These are phyloP conservation scores for Rubus idaeus DNA, from an alignment of 306 rosid genomes.

Conservation along the genomic window DNA sequence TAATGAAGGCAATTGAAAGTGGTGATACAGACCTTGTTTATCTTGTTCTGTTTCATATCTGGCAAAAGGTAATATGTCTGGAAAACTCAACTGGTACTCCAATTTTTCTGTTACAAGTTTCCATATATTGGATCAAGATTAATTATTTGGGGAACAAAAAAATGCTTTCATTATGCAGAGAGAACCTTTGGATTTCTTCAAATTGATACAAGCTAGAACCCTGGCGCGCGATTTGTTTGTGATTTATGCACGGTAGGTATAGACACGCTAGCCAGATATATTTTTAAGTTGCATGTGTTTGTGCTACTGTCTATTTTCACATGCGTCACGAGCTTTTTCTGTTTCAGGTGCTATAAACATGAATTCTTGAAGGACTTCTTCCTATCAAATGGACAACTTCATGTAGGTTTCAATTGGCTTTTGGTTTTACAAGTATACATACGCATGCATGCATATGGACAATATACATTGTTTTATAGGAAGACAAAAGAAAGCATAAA, in stretches of 20 bases:
- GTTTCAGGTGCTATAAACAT: conserved; percentile 83
- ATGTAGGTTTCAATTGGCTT: conserved; percentile 51
- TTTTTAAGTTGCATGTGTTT: background rate
- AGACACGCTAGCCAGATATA: conserved; percentile 7
- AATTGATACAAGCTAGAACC: conserved; percentile 67
- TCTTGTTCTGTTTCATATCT: conserved; percentile 89
- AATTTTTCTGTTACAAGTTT: conserved; percentile 7
- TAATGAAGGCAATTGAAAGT: conserved; percentile 86
- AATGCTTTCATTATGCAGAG: conserved; percentile 50
- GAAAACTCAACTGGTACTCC: conserved; percentile 14
- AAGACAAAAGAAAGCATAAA: background rate
- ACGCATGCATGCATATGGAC: conserved; percentile 11
- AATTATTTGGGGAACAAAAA: background rate
- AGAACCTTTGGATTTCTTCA: conserved; percentile 84
- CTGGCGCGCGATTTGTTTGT: conserved; percentile 80
- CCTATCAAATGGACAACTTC: conserved; percentile 91
- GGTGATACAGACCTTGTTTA: conserved; percentile 98
- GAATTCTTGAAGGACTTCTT: conserved; percentile 94
- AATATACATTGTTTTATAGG: background rate
- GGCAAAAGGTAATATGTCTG: conserved; percentile 72
- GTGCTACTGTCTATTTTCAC: conserved; percentile 9
- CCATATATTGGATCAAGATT: background rate
- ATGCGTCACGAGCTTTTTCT: conserved; percentile 26
- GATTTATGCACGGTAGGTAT: conserved; percentile 72
- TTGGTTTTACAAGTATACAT: conserved; percentile 1